Conservation (phyloP, 768 basidiomycete species). For the Suillus fuscotomentosus region DNA sequence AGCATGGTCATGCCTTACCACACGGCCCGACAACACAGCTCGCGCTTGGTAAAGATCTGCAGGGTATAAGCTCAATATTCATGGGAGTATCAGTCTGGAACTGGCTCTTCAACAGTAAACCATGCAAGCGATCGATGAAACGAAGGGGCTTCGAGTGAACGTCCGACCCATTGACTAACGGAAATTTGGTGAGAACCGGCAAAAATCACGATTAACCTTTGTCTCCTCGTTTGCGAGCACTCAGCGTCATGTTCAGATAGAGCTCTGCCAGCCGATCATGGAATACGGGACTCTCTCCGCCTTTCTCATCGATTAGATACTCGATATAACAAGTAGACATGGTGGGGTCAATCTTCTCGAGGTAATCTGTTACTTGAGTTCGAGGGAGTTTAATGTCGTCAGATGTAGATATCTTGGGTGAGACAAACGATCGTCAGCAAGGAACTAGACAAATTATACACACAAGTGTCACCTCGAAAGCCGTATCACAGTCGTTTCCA, state of each 20-base stretch:
- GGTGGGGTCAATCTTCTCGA: conserved; percentile 68
- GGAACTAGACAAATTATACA: not conserved
- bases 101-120: conserved; percentile 79
- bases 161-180: conserved; percentile 45
- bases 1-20: conserved; percentile 91
- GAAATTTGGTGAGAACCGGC: conserved; percentile 6
- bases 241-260: conserved; percentile 69
- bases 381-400: conserved; percentile 79
- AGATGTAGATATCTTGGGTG: conserved; percentile 82
- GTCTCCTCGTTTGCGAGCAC: conserved; percentile 57
- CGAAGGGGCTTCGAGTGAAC: conserved; percentile 68
- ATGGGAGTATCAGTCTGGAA: not conserved
- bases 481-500: conserved; percentile 74
- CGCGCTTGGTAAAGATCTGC: conserved; percentile 87
- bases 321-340: conserved; percentile 82
- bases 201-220: conserved; percentile 41
- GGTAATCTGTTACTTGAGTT: conserved; percentile 63
- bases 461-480: conserved; percentile 62
- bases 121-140: conserved; percentile 86
- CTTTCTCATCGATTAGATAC: conserved; percentile 72
- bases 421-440: not conserved
- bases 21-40: conserved; percentile 84
- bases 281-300: conserved; percentile 64
- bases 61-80: not conserved
- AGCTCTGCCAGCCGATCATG: conserved; percentile 90